Base-by-base conservation (phyloP, 1,284 basidiomycete species). In the Cryptococcus sp. region DNA sequence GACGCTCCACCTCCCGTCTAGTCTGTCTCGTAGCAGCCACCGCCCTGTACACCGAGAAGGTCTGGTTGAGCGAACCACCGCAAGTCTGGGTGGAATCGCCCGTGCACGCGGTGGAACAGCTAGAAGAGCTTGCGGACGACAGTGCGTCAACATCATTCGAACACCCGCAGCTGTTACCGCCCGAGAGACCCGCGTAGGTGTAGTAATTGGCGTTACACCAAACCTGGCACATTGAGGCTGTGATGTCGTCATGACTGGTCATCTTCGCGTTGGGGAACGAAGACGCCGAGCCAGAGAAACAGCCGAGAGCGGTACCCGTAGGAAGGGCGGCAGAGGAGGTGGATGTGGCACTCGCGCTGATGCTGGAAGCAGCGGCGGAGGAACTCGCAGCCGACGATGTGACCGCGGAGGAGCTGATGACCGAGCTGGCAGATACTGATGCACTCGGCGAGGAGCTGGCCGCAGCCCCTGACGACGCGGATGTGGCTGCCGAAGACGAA, bases 171-270 rank as follows among this genome's bases (percentile, higher is more conserved):
- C 53, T 62, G 40, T 58, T 58, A 24, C 67, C 69, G 33, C 53
- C 50, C 9, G 56, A 60, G 24, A 65, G 40, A 35, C 60, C 62
- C 11, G 65, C 53, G 55, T 67, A 68, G 13, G 59, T 53, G 50
- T 58, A 64, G 50, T 60, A 58, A 46, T 67, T 67, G 53, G 59
- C 60, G 52, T 66, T 60, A 58, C 69, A 70, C 67, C 69, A 68
- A 45, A 65, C 46, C 50, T 64, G 60, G 52, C 69, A 70, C 60
- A 63, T 67, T 21, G 45, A 42, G 0, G 65, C 59, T 2, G 64
- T 66, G 36, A 69, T 51, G 44, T 59, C 42, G 33, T 53, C 55
- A 53, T 58, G 55, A 16, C 63, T 66, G 2, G 63, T 66, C 58
- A 69, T 69, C 48, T 56, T 54, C 23, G 55, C 52, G 6, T 59